Evolutionary conservation across 768 basidiomycete genomes (phyloP), one percentile per base, ranked within the genome.

Genomic region (Psilocybe subaeruginosa): DNA sequence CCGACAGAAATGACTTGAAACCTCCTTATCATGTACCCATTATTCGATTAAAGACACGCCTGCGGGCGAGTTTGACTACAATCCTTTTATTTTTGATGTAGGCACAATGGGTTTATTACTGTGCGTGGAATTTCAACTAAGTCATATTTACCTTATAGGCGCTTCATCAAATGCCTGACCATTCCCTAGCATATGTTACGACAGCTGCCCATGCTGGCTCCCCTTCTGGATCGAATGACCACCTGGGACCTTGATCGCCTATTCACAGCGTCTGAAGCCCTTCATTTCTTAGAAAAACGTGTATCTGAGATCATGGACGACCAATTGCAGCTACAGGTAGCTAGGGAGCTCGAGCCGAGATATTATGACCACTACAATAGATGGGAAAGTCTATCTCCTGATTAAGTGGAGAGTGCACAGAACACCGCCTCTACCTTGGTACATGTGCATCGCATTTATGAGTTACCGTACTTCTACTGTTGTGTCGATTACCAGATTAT

Each of bases 181-280:
- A 60, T n/a, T 17, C 48, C 14, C 14, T 14, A 16, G 62, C 60
- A 4, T 72, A 70, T 57, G 67, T n/a, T 31, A 9, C 33, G 71
- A 69, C 61, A 69, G 50, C 50, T 67, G 12, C 73, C 9, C 69
- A 58, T 74, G 58, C 51, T 75, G 7, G 73, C 72, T 0, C 73
- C 72, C 3, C 59, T 74, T 17, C 49, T 75, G 1, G 72, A 74
- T 50, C 61, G 49, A 41, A 70, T 74, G 69, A 64, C 66, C 4
- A 73, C 71, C 3, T 61, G 69, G 1, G 43, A 74, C 17, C 47
- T 75, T 9, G 9, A 39, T 0, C 41, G 23, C 1, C 66, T 73
- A 1, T 72, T 75, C 48, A 72, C 71, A 1, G 71, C 73, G 23
- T 29, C 55, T 2, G 64, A 69, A 41, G 73, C 74, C 8, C 65